Percentiles rank a stretch among this genome's conserved stretches.
Evolutionary conservation across 73 alveolate genomes (phyloP).

Genomic region (Uronychia binucleata): DNA sequence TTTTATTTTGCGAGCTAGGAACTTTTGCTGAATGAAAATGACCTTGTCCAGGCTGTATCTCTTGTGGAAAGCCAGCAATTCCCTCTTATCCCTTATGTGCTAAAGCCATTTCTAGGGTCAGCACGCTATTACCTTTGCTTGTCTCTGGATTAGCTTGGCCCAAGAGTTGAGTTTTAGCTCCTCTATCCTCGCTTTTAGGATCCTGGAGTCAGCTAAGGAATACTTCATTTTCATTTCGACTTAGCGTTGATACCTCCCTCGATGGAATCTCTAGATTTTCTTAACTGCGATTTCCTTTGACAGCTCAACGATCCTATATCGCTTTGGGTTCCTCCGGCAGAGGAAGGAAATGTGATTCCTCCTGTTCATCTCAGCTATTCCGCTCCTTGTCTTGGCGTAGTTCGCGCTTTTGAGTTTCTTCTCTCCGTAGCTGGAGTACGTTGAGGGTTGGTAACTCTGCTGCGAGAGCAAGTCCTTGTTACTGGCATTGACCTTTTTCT

Average conservation of each 20-base stretch:
- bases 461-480: too few relatives aligned
- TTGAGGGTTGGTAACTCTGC: background rate
- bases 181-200: background rate
- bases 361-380: constrained; percentile 1
- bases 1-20: background rate
- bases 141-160: background rate
- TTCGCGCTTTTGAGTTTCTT: background rate
- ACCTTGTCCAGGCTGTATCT: background rate
- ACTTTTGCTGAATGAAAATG: background rate
- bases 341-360: constrained; percentile 3
- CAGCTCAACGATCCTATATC: background rate
- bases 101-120: background rate
- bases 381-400: background rate
- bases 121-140: background rate
- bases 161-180: background rate
- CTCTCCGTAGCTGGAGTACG: background rate
- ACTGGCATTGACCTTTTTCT: too few relatives aligned
- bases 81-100: background rate
- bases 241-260: background rate
- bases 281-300: background rate
- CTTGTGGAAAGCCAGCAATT: background rate
- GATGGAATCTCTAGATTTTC: background rate
- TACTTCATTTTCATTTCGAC: background rate
- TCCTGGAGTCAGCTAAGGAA: too few relatives aligned
- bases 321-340: background rate